A percentile compares a stretch with the other conserved stretches of the same genome.
phyloP scores from a whole-genome alignment of 108 stramenopile genomes.

The Discostella stelligeroides region DNA sequence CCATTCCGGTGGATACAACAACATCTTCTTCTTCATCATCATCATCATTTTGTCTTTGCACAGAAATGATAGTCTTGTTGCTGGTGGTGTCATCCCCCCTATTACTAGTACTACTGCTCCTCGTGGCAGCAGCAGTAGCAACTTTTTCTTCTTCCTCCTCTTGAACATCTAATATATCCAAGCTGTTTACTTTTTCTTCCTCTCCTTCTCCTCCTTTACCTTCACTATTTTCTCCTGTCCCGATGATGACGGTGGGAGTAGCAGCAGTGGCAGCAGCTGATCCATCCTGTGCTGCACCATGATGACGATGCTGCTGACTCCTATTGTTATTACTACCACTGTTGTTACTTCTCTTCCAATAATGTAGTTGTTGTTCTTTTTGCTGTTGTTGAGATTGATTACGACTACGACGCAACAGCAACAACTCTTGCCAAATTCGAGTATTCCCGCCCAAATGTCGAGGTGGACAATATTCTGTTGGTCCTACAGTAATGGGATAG shows the following conservation, averaged over 20 bases:
- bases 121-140: too few relatives aligned
- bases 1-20: neutral
- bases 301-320: too few relatives aligned
- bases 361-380: too few relatives aligned
- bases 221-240: too few relatives aligned
- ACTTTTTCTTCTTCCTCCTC: neutral
- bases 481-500: conserved; percentile 17
- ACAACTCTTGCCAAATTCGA: conserved; percentile 27
- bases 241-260: too few relatives aligned
- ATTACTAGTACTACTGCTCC: neutral
- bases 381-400: too few relatives aligned
- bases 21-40: neutral
- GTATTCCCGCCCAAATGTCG: conserved; percentile 40
- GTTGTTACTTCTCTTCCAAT: too few relatives aligned
- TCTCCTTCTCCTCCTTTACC: too few relatives aligned
- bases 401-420: neutral
- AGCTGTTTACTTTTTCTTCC: conserved; percentile 1
- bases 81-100: too few relatives aligned
- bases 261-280: neutral
- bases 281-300: too few relatives aligned
- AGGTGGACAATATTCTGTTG: conserved; percentile 47
- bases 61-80: neutral
- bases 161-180: neutral
- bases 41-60: neutral
- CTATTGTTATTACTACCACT: too few relatives aligned